Conservation (phyloP, 805 yeast genomes). For the Ogataea nakhonphanomensis region DNA sequence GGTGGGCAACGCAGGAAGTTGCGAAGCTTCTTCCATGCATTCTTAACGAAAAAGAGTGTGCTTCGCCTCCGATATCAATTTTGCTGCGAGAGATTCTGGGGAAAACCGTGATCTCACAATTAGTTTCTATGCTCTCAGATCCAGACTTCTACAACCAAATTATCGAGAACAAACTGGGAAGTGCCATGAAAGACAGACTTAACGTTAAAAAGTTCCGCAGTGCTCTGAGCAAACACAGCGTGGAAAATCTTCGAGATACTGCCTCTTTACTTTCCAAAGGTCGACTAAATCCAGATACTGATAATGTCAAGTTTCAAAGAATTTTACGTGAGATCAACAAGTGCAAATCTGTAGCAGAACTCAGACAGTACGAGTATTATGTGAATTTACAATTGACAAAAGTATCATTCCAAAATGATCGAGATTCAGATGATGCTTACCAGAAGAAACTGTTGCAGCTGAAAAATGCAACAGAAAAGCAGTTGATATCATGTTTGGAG, state of each 20-base stretch:
- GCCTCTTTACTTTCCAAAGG: constrained; percentile 28
- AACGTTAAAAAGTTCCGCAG: constrained; percentile 71
- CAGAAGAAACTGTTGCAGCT: constrained; percentile 20
- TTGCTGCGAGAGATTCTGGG: constrained; percentile 64
- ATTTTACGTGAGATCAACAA: constrained; percentile 35
- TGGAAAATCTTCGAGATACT: constrained; percentile 10
- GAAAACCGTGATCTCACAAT: constrained; percentile 52
- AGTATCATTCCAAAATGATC: constrained; percentile 32
- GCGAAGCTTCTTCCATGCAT: constrained; percentile 46
- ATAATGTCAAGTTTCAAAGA: constrained; percentile 38
- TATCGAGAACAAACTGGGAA: constrained; percentile 57
- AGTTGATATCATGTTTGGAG: constrained; percentile 14
- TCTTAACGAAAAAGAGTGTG: constrained; percentile 43
- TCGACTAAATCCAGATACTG: constrained; percentile 39
- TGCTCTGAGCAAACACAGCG: constrained; percentile 64
- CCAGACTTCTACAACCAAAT: constrained; percentile 75
- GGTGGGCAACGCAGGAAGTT: constrained; percentile 45
- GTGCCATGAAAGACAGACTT: constrained; percentile 64
- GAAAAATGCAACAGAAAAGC: constrained; percentile 21
- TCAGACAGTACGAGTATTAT: constrained; percentile 47
- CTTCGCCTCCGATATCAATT: constrained; percentile 45
- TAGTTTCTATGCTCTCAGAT: constrained; percentile 51
- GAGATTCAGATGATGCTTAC: constrained; percentile 9
- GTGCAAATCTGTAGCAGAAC: constrained; percentile 37
- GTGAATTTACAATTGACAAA: constrained; percentile 46